Conservation (phyloP, 805 yeast genomes). For the Candida anglica region DNA sequence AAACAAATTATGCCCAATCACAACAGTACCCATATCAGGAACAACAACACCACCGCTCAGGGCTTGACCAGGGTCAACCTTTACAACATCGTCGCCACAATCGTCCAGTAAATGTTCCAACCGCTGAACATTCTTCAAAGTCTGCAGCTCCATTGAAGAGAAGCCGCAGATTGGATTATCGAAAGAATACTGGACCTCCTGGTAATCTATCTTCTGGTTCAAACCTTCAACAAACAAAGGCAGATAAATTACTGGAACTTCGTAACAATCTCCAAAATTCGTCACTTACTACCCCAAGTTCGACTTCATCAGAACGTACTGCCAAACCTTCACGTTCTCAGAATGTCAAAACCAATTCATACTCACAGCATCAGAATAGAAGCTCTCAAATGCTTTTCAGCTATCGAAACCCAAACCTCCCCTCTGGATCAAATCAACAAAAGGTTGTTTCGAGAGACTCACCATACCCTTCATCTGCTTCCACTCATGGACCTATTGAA, state of each 20-base stretch:
- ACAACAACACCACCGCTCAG: neutral
- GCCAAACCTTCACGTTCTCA: too few relatives aligned
- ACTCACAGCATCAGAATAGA: constrained; percentile 14
- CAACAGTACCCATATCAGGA: neutral
- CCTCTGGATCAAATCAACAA: constrained; percentile 1
- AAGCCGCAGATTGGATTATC: constrained; percentile 37
- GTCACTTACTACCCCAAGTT: too few relatives aligned
- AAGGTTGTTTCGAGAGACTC: constrained; percentile 12
- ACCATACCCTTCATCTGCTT: constrained; percentile 16
- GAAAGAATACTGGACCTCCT: constrained; percentile 20
- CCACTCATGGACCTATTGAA: constrained; percentile 7
- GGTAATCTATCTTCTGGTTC: constrained; percentile 14
- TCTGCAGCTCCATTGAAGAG: constrained; percentile 32
- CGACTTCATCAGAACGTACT: too few relatives aligned
- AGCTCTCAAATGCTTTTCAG: constrained; percentile 33
- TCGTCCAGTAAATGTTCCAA: constrained; percentile 1
- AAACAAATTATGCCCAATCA: neutral
- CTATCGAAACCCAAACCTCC: constrained; percentile 24
- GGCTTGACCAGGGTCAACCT: too few relatives aligned
- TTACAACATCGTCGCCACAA: constrained; percentile 1
- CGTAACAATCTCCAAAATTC: constrained; percentile 15
- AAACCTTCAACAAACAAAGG: constrained; percentile 18
- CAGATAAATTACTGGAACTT: constrained; percentile 17
- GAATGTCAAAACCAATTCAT: too few relatives aligned
- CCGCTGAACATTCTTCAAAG: constrained; percentile 2